These are phyloP conservation scores for Cicer judaicum DNA, from an alignment of 306 rosid genomes.

Conservation along the genomic window DNA sequence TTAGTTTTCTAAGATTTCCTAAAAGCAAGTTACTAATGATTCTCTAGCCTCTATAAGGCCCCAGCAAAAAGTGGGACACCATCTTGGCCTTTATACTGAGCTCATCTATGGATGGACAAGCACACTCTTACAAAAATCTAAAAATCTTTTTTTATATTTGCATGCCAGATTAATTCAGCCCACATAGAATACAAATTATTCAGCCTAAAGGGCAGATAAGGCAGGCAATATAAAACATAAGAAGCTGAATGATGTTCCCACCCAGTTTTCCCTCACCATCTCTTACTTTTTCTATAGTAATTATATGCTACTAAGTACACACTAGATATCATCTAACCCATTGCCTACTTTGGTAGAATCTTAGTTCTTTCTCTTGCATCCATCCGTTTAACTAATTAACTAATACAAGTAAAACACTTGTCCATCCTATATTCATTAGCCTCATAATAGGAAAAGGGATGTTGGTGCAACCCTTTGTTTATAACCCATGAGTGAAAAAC, in stretches of 20 bases:
- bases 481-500: conserved; percentile 21
- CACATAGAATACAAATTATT: not conserved
- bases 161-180: not conserved
- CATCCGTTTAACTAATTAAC: conserved; percentile 5
- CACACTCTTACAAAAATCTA: too few relatives aligned
- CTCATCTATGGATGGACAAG: too few relatives aligned
- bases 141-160: not conserved
- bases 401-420: conserved; percentile 4
- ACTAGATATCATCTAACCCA: conserved; percentile 16
- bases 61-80: too few relatives aligned
- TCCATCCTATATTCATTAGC: conserved; percentile 31
- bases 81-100: too few relatives aligned
- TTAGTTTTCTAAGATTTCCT: too few relatives aligned
- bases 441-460: conserved; percentile 27
- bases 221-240: conserved; percentile 1
- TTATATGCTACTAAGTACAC: not conserved
- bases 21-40: too few relatives aligned
- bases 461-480: conserved; percentile 29
- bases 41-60: too few relatives aligned
- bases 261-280: not conserved
- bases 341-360: conserved; percentile 15
- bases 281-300: conserved; percentile 19
- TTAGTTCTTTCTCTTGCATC: not conserved
- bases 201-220: conserved; percentile 7
- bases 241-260: not conserved